A percentile compares a stretch with the other conserved stretches of the same genome.
Conservation (phyloP, 1,284 basidiomycete genomes). For the Spongiforma sp. region DNA sequence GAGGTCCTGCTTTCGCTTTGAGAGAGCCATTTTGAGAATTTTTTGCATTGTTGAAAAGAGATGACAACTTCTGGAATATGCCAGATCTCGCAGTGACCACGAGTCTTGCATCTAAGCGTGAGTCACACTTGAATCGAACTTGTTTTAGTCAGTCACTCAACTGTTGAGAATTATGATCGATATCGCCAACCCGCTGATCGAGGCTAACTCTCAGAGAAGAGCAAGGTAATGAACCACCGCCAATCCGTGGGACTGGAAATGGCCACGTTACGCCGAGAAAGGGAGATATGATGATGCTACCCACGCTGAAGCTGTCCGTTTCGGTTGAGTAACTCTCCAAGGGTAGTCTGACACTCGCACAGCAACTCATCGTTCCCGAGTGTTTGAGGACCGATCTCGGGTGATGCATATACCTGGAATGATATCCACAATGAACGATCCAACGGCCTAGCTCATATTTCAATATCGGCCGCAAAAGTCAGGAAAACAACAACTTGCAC, state of each 20-base stretch:
- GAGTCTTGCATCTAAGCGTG: background rate
- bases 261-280: background rate
- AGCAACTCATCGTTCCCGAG: constrained; percentile 2
- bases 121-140: too few relatives aligned
- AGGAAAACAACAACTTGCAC: background rate
- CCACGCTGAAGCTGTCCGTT: background rate
- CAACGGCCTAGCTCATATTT: background rate
- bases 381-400: background rate
- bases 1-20: background rate
- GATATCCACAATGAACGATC: background rate
- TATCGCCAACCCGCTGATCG: background rate
- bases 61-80: background rate
- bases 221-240: background rate
- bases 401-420: background rate
- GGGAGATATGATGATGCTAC: background rate
- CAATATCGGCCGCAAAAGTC: background rate
- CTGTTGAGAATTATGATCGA: background rate
- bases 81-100: background rate
- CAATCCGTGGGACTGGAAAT: background rate
- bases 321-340: constrained; percentile 1
- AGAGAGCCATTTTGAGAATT: background rate
- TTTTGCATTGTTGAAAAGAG: background rate
- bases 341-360: constrained; percentile 1
- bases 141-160: background rate
- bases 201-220: background rate